These are phyloP conservation scores for Margaritispora aquatica DNA, from an alignment of 495 filamentous ascomycete species.

Conservation along the genomic window DNA sequence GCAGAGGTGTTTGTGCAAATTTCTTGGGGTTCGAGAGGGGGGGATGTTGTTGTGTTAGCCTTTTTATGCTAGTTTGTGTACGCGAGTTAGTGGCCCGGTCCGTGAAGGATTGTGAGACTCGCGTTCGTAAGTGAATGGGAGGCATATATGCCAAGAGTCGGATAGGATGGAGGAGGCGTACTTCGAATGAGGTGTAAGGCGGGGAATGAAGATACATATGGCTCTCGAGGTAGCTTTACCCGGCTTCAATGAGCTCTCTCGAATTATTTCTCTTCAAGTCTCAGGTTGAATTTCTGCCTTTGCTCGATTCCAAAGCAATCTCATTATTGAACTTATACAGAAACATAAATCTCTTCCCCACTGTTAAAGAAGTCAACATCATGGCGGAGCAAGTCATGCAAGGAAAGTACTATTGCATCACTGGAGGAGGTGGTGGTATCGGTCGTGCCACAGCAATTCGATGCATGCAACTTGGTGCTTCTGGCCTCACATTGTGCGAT, in stretches of 20 bases:
- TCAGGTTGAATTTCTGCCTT: not conserved
- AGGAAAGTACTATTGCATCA: conserved; percentile 37
- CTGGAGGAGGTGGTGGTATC: conserved; percentile 46
- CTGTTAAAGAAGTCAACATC: not conserved
- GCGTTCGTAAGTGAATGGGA: too few species aligned
- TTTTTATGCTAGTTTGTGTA: too few species aligned
- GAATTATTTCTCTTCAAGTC: not conserved
- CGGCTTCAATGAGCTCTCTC: not conserved
- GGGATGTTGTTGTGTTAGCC: too few species aligned
- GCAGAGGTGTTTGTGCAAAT: not conserved
- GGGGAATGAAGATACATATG: too few species aligned
- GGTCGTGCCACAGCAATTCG: conserved; percentile 41
- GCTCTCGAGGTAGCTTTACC: not conserved
- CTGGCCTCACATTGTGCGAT: conserved; percentile 25
- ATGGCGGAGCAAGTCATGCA: conserved; percentile 6
- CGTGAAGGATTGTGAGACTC: too few species aligned
- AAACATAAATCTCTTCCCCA: not conserved
- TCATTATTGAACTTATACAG: too few species aligned
- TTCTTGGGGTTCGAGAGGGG: too few species aligned
- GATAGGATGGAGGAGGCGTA: too few species aligned
- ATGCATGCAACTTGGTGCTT: conserved; percentile 33
- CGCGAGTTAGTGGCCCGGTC: too few species aligned
- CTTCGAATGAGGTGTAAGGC: too few species aligned
- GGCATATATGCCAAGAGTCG: too few species aligned
- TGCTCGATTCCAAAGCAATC: not conserved